Evolutionary conservation across 2,329 filamentous ascomycete genomes (phyloP).

Genomic region (Paecilomyces variotii): DNA sequence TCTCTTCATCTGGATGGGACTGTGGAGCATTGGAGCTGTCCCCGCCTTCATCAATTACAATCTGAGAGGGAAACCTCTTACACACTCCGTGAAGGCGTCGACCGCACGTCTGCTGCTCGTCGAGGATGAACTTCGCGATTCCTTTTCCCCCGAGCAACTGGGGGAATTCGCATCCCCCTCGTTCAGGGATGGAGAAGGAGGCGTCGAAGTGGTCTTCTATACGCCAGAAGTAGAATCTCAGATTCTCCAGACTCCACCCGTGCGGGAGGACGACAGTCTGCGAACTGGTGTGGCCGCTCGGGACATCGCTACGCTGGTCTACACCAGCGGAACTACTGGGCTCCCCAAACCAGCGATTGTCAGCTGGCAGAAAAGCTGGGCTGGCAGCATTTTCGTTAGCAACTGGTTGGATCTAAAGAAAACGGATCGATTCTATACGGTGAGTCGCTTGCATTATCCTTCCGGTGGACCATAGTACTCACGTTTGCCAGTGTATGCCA

Average conservation of each 20-base stretch:
- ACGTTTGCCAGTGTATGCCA: conserved; percentile 61
- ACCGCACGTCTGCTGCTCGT: conserved; percentile 61
- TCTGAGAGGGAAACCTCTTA: conserved; percentile 59
- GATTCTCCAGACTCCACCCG: conserved; percentile 43
- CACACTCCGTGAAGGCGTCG: conserved; percentile 65
- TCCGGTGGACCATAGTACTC: not conserved
- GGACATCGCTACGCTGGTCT: conserved; percentile 67
- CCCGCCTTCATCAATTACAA: conserved; percentile 90
- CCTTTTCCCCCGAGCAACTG: conserved; percentile 37
- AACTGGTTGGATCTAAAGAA: conserved; percentile 51
- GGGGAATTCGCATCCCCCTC: conserved; percentile 31
- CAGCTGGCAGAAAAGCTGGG: conserved; percentile 59
- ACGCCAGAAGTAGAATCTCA: conserved; percentile 50
- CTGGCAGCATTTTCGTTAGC: conserved; percentile 46
- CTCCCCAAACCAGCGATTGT: conserved; percentile 73
- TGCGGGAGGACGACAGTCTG: conserved; percentile 51
- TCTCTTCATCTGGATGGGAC: conserved; percentile 64
- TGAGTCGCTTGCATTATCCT: conserved; percentile 28
- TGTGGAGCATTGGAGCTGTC: conserved; percentile 76
- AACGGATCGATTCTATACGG: conserved; percentile 67
- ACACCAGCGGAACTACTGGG: conserved; percentile 78
- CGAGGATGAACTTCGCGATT: conserved; percentile 55
- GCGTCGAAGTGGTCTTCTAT: conserved; percentile 55
- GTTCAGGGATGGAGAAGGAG: conserved; percentile 36
- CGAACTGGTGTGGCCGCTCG: conserved; percentile 44